Conservation (phyloP, 2,329 filamentous ascomycete genomes). For the Pezicula carpinea region DNA sequence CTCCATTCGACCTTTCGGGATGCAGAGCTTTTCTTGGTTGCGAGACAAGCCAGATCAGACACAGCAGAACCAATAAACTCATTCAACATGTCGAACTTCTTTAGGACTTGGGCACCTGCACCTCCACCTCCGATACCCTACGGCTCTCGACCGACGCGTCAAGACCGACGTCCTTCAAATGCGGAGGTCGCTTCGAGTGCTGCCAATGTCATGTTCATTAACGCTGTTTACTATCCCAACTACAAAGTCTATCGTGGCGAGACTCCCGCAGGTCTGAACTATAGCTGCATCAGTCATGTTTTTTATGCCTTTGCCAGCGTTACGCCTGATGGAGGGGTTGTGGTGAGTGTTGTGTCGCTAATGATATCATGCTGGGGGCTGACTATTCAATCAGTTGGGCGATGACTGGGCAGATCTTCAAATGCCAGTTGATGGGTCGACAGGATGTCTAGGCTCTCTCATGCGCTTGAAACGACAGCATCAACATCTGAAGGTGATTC, state of each 20-base stretch:
- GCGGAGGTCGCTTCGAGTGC: constrained; percentile 25
- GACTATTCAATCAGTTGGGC: constrained; percentile 51
- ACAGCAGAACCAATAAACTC: background rate
- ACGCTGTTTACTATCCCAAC: constrained; percentile 84
- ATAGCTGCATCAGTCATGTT: constrained; percentile 73
- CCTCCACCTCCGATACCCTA: constrained; percentile 23
- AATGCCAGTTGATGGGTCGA: constrained; percentile 66
- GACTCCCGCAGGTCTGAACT: constrained; percentile 68
- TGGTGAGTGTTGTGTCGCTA: constrained; percentile 46
- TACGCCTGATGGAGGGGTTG: constrained; percentile 65
- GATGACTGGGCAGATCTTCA: constrained; percentile 74
- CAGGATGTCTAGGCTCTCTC: constrained; percentile 69
- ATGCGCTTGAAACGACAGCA: constrained; percentile 68
- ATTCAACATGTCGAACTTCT: constrained; percentile 19
- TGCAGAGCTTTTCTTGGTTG: background rate
- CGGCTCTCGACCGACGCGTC: constrained; percentile 17
- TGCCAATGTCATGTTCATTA: constrained; percentile 54
- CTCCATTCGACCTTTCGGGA: background rate
- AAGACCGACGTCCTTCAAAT: constrained; percentile 24
- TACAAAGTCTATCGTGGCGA: constrained; percentile 68
- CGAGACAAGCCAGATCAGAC: background rate
- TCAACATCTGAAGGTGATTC: constrained; percentile 65
- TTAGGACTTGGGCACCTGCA: constrained; percentile 14
- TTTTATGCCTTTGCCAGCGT: constrained; percentile 82
- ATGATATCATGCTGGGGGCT: constrained; percentile 8